These are phyloP conservation scores for Margaritispora aquatica DNA, from an alignment of 495 filamentous ascomycete species.

Conservation along the genomic window DNA sequence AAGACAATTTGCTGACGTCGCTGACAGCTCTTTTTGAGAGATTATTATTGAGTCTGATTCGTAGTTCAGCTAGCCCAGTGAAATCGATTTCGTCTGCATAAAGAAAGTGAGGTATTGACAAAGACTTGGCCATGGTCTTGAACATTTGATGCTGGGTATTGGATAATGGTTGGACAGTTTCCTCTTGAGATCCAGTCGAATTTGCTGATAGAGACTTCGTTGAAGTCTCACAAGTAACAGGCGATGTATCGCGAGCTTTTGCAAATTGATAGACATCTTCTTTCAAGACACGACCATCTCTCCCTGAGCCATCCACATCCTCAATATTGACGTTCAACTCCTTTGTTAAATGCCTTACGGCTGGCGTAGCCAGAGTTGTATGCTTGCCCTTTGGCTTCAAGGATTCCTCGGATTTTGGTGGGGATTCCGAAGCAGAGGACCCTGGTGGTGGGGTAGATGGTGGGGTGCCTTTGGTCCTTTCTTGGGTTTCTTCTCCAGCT, in stretches of 20 bases:
- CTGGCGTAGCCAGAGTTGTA: conserved; percentile 78
- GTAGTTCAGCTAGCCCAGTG: conserved; percentile 60
- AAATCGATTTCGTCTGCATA: conserved; percentile 85
- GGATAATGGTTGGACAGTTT: conserved; percentile 60
- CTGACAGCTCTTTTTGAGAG: conserved; percentile 26
- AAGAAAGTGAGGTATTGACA: conserved; percentile 88
- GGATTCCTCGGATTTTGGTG: conserved; percentile 9
- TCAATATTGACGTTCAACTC: conserved; percentile 68
- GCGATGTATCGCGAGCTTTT: conserved; percentile 31
- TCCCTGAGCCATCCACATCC: conserved; percentile 78
- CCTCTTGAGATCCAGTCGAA: conserved; percentile 45
- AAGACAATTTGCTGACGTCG: conserved; percentile 61
- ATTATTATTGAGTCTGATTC: conserved; percentile 59
- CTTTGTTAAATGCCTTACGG: conserved; percentile 82
- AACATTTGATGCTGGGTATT: conserved; percentile 90
- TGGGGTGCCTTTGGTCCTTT: neutral
- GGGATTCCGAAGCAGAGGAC: neutral
- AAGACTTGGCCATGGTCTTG: conserved; percentile 92
- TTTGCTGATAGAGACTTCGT: conserved; percentile 15
- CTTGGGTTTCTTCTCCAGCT: conserved; percentile 12
- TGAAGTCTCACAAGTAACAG: neutral
- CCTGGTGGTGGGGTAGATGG: neutral
- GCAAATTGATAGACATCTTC: conserved; percentile 83
- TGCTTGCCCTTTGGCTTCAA: conserved; percentile 38
- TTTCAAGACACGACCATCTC: conserved; percentile 85